Evolutionary conservation across 148 eudicot species (phyloP).

Genomic region (Camellia japonica): DNA sequence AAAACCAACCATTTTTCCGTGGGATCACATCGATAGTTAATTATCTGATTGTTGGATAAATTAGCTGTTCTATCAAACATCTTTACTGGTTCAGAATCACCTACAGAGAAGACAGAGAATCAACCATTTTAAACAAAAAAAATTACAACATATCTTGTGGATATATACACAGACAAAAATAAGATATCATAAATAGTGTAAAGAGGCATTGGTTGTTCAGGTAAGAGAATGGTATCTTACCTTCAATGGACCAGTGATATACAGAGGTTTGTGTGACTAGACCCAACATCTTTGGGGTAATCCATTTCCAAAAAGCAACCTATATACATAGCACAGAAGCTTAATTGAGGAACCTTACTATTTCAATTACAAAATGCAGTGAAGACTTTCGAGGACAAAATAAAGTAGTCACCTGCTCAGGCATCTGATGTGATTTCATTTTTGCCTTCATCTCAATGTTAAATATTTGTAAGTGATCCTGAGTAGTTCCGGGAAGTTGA

Average conservation of each 20-base stretch:
- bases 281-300: conserved; percentile 80
- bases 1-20: conserved; percentile 94
- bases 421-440: conserved; percentile 96
- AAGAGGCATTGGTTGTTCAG: background rate
- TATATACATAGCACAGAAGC: conserved; percentile 22
- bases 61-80: conserved; percentile 94
- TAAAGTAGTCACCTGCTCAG: conserved; percentile 73
- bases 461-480: conserved; percentile 95
- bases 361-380: background rate
- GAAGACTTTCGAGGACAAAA: background rate
- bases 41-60: conserved; percentile 84
- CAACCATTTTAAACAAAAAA: background rate
- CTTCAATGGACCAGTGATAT: conserved; percentile 99
- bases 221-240: conserved; percentile 21
- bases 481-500: conserved; percentile 93
- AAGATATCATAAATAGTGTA: no score
- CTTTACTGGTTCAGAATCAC: conserved; percentile 85
- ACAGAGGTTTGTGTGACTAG: conserved; percentile 90
- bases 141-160: background rate
- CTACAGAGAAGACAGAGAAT: conserved; percentile 26
- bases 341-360: background rate
- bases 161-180: background rate
- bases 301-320: conserved; percentile 99
- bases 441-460: conserved; percentile 92
- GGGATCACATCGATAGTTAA: conserved; percentile 87